Conservation (phyloP, 768 basidiomycete genomes). For the Albatrellus ellisii region DNA sequence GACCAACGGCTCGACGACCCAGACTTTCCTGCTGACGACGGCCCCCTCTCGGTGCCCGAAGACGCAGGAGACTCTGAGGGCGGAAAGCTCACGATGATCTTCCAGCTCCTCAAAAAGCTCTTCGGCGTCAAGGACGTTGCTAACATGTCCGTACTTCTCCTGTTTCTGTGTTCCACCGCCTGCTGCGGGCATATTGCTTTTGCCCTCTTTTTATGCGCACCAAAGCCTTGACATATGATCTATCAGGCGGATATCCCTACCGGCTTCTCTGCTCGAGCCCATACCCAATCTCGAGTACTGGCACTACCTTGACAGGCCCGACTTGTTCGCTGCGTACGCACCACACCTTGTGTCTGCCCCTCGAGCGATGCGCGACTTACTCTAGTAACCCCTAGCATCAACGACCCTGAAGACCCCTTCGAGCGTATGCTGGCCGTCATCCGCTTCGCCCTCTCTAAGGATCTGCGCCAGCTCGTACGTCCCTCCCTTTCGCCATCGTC, state of each 20-base stretch:
- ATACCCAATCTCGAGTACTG: conserved; percentile 95
- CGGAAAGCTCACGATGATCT: conserved; percentile 88
- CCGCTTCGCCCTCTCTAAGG: conserved; percentile 83
- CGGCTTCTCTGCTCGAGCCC: conserved; percentile 87
- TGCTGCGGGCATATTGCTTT: conserved; percentile 3
- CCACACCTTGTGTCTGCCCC: neutral
- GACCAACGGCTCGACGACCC: too few relatives aligned
- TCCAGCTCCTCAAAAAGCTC: conserved; percentile 82
- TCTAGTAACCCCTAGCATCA: too few relatives aligned
- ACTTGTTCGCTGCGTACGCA: conserved; percentile 73
- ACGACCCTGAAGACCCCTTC: conserved; percentile 85
- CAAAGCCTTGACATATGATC: neutral
- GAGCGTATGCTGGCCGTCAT: conserved; percentile 90
- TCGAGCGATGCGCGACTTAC: neutral
- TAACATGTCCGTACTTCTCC: conserved; percentile 50
- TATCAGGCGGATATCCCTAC: conserved; percentile 76
- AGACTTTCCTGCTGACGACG: conserved; percentile 2
- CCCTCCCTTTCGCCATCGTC: neutral
- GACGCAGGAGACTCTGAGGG: conserved; percentile 80
- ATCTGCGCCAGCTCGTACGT: conserved; percentile 83
- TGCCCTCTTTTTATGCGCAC: neutral
- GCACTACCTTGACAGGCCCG: conserved; percentile 86
- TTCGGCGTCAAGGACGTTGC: conserved; percentile 94
- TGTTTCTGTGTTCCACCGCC: neutral
- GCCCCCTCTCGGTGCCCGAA: conserved; percentile 12